These are phyloP conservation scores for Baeospora myosura DNA, from an alignment of 1,284 basidiomycete species.

Conservation along the genomic window DNA sequence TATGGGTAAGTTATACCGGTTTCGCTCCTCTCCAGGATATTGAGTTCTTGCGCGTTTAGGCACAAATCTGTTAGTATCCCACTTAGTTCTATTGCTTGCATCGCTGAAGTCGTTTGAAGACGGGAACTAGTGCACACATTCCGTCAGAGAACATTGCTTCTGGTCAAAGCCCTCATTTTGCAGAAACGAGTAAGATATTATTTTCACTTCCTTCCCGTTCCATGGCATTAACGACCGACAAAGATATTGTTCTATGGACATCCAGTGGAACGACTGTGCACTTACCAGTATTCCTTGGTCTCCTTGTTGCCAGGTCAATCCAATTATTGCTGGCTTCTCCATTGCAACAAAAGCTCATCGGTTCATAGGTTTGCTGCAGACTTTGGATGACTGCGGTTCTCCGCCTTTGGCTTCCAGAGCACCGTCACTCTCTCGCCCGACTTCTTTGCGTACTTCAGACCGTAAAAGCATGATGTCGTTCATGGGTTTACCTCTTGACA, in stretches of 20 bases:
- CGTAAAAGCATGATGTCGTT: slow-evolving; percentile 87
- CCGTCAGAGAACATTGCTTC: slow-evolving; percentile 84
- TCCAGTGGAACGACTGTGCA: slow-evolving; percentile 93
- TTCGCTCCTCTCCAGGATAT: slow-evolving; percentile 3
- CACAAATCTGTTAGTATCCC: slow-evolving; percentile 64
- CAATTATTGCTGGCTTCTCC: slow-evolving; percentile 2
- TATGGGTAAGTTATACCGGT: slow-evolving; percentile 64
- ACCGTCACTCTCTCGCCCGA: slow-evolving; percentile 61
- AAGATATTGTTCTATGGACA: slow-evolving; percentile 97
- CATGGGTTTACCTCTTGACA: slow-evolving; percentile 83
- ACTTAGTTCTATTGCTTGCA: too few relatives aligned
- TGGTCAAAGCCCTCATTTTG: slow-evolving; percentile 92
- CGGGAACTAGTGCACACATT: slow-evolving; percentile 92
- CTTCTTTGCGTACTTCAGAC: slow-evolving; percentile 84
- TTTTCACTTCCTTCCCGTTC: background rate
- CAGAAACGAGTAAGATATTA: slow-evolving; percentile 69
- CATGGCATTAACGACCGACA: background rate
- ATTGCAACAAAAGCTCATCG: background rate
- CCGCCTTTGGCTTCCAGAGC: slow-evolving; percentile 75
- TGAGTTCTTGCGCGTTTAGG: slow-evolving; percentile 37
- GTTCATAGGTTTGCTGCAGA: slow-evolving; percentile 73
- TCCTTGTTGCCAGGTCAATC: slow-evolving; percentile 71
- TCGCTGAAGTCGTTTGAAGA: slow-evolving; percentile 24
- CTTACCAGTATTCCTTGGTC: slow-evolving; percentile 93
- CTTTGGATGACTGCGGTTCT: slow-evolving; percentile 87